Evolutionary conservation across 768 basidiomycete genomes (phyloP), one percentile per base, ranked within the genome.

Genomic region (Steccherinum ochraceum): DNA sequence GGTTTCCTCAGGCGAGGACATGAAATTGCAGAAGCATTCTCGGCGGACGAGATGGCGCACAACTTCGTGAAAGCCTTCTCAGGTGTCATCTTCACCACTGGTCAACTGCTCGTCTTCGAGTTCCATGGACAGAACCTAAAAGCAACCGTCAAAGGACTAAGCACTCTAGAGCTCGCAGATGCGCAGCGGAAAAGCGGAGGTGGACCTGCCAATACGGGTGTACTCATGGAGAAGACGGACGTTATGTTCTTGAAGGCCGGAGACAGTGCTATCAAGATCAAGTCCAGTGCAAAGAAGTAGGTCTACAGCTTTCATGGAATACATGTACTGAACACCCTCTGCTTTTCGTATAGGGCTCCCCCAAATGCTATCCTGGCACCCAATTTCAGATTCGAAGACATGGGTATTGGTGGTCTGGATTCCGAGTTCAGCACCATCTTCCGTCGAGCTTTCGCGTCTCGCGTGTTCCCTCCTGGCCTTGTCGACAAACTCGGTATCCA

Each of bases 371-470:
- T 99, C 58, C 78, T 99, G 10, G 85, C 93, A 0, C 93, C 96
- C 1, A 97, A 97, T 69, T 99, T 99, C 80, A 98, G 96, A 68
- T 99, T 99, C 55, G 90, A 95, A 62, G 96, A 99, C 66, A 98
- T 99, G 95, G 96, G 96, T 16, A 98, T 99, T 61, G 96, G 96
- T 62, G 96, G 96, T 61, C 75, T 99, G 26, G 96, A 99, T 66
- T 75, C 81, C 5, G 96, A 99, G 64, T 99, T 99, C 64, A 82
- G 82, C 50, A 85, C 92, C 40, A 99, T 99, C 62, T 99, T 99
- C 76, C 89, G 96, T 64, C 88, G 96, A 61, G 96, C 96, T 0
- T 99, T 99, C 64, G 94, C 96, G 0, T 92, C 89, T 45, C 91
- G 96, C 43, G 93, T 99, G n/a, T 99, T 98, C 70, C 96, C 96